A percentile compares a stretch with the other conserved stretches of the same genome.
These are phyloP conservation scores for Alternaria ventricosa DNA, from an alignment of 2,329 filamentous ascomycete genomes.

Conservation along the genomic window DNA sequence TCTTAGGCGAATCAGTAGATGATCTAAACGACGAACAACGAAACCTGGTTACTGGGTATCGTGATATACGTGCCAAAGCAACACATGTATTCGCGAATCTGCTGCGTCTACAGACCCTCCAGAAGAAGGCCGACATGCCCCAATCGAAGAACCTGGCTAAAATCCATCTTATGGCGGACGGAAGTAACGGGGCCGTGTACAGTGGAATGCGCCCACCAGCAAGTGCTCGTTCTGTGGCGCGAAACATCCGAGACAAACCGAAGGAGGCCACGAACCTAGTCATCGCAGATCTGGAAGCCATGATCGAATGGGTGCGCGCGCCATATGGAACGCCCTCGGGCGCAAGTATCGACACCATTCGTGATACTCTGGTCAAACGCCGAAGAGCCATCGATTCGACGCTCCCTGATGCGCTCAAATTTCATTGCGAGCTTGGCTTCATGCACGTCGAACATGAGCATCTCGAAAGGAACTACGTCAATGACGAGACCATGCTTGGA, in stretches of 20 bases:
- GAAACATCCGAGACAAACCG: slow-evolving; percentile 26
- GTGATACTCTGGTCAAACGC: slow-evolving; percentile 38
- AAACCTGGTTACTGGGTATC: slow-evolving; percentile 35
- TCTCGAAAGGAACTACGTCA: slow-evolving; percentile 42
- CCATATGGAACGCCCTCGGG: slow-evolving; percentile 18
- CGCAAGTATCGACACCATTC: slow-evolving; percentile 26
- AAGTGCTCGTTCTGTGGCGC: slow-evolving; percentile 33
- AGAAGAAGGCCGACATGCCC: slow-evolving; percentile 30
- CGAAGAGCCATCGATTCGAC: slow-evolving; percentile 27
- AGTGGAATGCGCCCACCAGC: slow-evolving; percentile 11
- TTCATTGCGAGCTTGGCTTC: slow-evolving; percentile 37
- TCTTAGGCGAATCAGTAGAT: slow-evolving; percentile 7
- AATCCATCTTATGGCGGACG: slow-evolving; percentile 29
- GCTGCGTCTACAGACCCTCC: slow-evolving; percentile 33
- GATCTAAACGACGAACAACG: slow-evolving; percentile 31
- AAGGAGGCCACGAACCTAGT: slow-evolving; percentile 28
- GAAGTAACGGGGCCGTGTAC: neutral
- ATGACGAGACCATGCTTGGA: slow-evolving; percentile 46
- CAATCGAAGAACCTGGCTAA: slow-evolving; percentile 25
- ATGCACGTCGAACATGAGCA: slow-evolving; percentile 48
- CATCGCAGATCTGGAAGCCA: slow-evolving; percentile 35
- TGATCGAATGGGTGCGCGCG: slow-evolving; percentile 29
- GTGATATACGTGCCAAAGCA: slow-evolving; percentile 31
- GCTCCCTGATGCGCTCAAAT: slow-evolving; percentile 34
- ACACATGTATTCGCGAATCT: slow-evolving; percentile 30